Conservation (phyloP, 768 basidiomycete species). For the Mycena crocata region DNA sequence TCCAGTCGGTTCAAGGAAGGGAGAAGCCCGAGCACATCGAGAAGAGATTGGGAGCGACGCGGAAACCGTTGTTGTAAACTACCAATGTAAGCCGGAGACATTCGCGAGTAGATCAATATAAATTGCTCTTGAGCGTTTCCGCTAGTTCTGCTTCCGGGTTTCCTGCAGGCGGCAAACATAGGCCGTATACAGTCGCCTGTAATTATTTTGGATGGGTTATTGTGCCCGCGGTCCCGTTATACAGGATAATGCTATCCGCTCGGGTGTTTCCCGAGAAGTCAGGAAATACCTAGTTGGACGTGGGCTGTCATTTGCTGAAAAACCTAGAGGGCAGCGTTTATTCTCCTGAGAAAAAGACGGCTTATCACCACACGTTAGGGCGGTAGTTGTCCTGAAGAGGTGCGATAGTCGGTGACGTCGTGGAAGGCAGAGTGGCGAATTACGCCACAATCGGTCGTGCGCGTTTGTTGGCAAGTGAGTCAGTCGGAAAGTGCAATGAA, state of each 20-base stretch:
- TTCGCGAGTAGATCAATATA: too few relatives aligned
- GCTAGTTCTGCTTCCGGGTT: not conserved
- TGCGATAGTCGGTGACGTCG: constrained; percentile 5
- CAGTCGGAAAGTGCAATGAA: not conserved
- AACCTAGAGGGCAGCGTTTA: not conserved
- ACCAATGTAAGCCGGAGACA: too few relatives aligned
- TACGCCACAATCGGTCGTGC: constrained; percentile 1
- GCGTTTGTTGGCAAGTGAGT: constrained; percentile 4
- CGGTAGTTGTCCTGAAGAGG: not conserved
- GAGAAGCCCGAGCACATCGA: not conserved
- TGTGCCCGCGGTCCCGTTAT: not conserved
- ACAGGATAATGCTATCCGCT: not conserved
- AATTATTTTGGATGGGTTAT: not conserved
- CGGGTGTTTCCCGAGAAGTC: constrained; percentile 1
- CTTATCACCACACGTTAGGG: constrained; percentile 25
- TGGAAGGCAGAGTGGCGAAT: not conserved
- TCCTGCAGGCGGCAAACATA: not conserved
- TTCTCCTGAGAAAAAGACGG: constrained; percentile 16
- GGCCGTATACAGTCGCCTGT: not conserved
- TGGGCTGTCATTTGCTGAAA: not conserved
- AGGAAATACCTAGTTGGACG: constrained; percentile 7
- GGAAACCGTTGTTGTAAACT: too few relatives aligned
- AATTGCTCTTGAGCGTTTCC: too few relatives aligned
- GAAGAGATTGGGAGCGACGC: not conserved
- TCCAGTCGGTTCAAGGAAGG: not conserved